phyloP scores from a whole-genome alignment of 2,329 filamentous ascomycete genomes.

The Ophiostoma pallidulum region DNA sequence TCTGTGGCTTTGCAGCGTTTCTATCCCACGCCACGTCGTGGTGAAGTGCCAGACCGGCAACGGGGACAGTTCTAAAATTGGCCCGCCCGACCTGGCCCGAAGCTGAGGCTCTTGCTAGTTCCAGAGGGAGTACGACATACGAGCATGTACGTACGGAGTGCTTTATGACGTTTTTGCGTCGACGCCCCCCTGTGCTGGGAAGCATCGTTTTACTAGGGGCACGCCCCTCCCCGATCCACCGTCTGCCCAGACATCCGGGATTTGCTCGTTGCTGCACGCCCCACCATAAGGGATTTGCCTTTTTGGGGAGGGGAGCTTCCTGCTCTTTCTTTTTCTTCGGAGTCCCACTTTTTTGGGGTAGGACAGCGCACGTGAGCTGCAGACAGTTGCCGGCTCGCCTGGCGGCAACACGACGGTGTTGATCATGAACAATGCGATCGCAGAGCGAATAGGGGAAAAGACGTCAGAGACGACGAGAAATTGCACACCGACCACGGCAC shows the following conservation, averaged over 20 bases:
- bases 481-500: conserved; percentile 1
- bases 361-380: conserved; percentile 5
- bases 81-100: too few species aligned
- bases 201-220: background rate
- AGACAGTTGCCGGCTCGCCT: background rate
- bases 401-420: too few species aligned
- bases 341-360: background rate
- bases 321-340: background rate
- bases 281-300: conserved; percentile 7
- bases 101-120: conserved; percentile 1
- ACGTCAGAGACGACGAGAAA: background rate
- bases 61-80: too few species aligned
- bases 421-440: background rate
- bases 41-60: too few species aligned
- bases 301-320: background rate
- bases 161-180: too few species aligned
- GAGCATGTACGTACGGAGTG: too few species aligned
- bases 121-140: too few species aligned
- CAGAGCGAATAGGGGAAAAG: background rate
- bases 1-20: too few species aligned
- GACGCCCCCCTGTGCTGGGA: background rate
- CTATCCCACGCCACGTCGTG: too few species aligned
- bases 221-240: background rate
- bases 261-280: conserved; percentile 12
- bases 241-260: conserved; percentile 12